Evolutionary conservation across 805 yeast species (phyloP).

Genomic region (Metschnikowia sp.): DNA sequence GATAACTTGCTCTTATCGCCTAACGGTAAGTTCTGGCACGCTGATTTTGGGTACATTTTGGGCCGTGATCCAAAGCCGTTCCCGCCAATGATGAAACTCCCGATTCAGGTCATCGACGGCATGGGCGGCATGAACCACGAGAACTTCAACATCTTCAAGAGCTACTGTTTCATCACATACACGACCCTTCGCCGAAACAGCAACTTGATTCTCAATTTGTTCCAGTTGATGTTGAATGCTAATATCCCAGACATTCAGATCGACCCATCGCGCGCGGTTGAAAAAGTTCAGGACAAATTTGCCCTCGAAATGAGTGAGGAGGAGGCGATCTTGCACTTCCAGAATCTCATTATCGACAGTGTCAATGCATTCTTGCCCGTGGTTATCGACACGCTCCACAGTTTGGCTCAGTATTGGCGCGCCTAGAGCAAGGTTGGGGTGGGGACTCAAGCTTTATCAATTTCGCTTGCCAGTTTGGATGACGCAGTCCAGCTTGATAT

Average conservation of each 20-base stretch:
- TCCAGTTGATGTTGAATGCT: constrained; percentile 91
- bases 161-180: constrained; percentile 92
- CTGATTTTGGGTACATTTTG: constrained; percentile 93
- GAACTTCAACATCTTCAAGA: constrained; percentile 81
- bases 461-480: too few species aligned
- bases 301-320: constrained; percentile 92
- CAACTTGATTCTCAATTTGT: constrained; percentile 81
- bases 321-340: constrained; percentile 93
- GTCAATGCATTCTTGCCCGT: constrained; percentile 92
- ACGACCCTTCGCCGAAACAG: constrained; percentile 87
- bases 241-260: constrained; percentile 84
- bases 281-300: constrained; percentile 91
- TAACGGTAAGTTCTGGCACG: constrained; percentile 89
- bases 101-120: constrained; percentile 94
- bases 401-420: constrained; percentile 97
- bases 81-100: constrained; percentile 97
- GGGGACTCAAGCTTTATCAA: too few species aligned
- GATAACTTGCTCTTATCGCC: constrained; percentile 82
- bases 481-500: too few species aligned
- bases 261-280: constrained; percentile 83
- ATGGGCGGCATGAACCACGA: constrained; percentile 92
- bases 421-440: constrained; percentile 41
- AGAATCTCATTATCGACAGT: constrained; percentile 87
- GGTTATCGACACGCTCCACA: constrained; percentile 91
- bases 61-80: constrained; percentile 98